A percentile compares a stretch with the other conserved stretches of the same genome.
Evolutionary conservation across 1,284 basidiomycete species (phyloP).

Genomic region (Ustilago tritici): DNA sequence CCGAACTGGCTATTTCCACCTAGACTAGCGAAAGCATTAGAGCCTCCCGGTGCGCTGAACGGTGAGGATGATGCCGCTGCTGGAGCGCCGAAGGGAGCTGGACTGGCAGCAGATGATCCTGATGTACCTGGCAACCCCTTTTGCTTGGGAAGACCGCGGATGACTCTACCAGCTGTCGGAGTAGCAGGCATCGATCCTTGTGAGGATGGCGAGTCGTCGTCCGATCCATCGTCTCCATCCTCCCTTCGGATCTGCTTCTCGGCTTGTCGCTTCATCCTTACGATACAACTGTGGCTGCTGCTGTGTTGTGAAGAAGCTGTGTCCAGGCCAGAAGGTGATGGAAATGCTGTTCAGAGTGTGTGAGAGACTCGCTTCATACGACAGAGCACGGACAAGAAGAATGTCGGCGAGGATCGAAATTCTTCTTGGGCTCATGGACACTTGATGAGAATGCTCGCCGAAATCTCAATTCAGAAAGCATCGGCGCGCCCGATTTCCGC

Average conservation of each 20-base stretch:
- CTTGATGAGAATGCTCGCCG: no score
- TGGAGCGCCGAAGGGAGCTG: slow-evolving; percentile 16
- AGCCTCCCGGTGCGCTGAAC: slow-evolving; percentile 22
- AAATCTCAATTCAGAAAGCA: no score
- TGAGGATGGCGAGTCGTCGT: slow-evolving; percentile 41
- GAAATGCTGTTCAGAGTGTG: not conserved
- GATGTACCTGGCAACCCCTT: slow-evolving; percentile 23
- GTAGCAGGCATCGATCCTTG: slow-evolving; percentile 37
- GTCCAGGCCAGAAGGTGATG: no score
- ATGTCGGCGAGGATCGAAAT: not conserved
- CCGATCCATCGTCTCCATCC: slow-evolving; percentile 43
- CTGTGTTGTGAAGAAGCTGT: not conserved
- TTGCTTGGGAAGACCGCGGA: slow-evolving; percentile 42
- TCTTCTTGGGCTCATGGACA: slow-evolving; percentile 13
- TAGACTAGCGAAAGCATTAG: slow-evolving; percentile 36
- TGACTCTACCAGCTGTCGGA: slow-evolving; percentile 37
- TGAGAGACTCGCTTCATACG: not conserved
- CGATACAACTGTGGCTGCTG: not conserved
- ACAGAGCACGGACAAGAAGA: slow-evolving; percentile 26
- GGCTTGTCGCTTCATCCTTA: slow-evolving; percentile 48
- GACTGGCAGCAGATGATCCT: slow-evolving; percentile 17
- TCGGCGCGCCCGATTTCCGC: no score
- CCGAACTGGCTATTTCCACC: slow-evolving; percentile 24
- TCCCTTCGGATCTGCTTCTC: slow-evolving; percentile 49
- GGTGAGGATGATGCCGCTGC: slow-evolving; percentile 16